Evolutionary conservation across 1,139 yeast species (phyloP).

Genomic region (Taphrina flavorubra): DNA sequence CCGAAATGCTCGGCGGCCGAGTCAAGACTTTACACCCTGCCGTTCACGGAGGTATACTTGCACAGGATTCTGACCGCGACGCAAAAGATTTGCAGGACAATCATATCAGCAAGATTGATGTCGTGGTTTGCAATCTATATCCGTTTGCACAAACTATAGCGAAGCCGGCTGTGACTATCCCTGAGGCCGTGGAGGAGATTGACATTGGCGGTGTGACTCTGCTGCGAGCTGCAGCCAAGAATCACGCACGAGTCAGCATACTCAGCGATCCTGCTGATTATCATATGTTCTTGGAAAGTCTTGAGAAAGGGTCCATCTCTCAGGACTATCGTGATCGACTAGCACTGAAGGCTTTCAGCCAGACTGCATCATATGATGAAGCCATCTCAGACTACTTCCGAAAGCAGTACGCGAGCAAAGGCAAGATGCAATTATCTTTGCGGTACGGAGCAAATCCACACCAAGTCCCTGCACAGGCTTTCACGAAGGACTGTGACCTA

Average conservation of each 20-base stretch:
- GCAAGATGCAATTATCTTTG: constrained; percentile 83
- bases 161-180: constrained; percentile 91
- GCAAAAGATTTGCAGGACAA: constrained; percentile 84
- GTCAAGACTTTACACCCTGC: constrained; percentile 98
- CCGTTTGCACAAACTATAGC: constrained; percentile 98
- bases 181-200: constrained; percentile 97
- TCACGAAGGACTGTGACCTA: constrained; percentile 78
- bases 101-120: constrained; percentile 93
- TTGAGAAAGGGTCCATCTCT: constrained; percentile 73
- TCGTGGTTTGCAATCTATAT: constrained; percentile 93
- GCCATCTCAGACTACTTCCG: constrained; percentile 96
- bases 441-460: constrained; percentile 99
- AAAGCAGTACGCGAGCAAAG: constrained; percentile 86
- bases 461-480: constrained; percentile 99
- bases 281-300: constrained; percentile 80
- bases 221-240: constrained; percentile 97
- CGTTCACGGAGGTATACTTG: constrained; percentile 85
- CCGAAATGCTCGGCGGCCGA: constrained; percentile 98
- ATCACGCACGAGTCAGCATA: constrained; percentile 93
- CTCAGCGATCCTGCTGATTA: constrained; percentile 93
- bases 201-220: constrained; percentile 98
- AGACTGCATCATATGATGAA: constrained; percentile 95
- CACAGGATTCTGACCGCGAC: constrained; percentile 88
- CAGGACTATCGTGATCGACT: constrained; percentile 75
- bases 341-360: constrained; percentile 96